phyloP scores from a whole-genome alignment of 2,329 filamentous ascomycete genomes.

The Talaromyces pinophilus region DNA sequence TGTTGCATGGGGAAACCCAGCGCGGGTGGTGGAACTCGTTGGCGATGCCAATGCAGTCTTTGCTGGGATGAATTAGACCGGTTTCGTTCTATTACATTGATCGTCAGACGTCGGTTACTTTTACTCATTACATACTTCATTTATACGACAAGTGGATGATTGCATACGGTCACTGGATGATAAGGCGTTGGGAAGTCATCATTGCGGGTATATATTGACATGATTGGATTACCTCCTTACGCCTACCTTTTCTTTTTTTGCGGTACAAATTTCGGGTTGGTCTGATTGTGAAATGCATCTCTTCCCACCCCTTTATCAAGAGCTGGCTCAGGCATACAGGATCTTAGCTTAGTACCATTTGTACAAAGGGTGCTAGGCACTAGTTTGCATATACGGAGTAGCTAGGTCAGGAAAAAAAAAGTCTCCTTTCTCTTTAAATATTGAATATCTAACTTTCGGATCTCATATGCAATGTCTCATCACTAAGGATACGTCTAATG shows the following conservation, averaged over 20 bases:
- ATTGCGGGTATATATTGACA: neutral
- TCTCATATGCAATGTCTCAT: neutral
- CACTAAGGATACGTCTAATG: neutral
- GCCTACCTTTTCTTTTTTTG: neutral
- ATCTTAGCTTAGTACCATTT: neutral
- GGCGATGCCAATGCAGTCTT: neutral
- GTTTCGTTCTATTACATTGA: neutral
- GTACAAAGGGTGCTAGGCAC: neutral
- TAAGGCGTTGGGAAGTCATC: conserved; percentile 9
- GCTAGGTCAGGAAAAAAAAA: neutral
- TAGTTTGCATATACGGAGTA: conserved; percentile 12
- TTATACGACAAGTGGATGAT: conserved; percentile 7
- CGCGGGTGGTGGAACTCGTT: conserved; percentile 25
- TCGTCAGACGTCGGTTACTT: neutral
- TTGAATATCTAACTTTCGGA: conserved; percentile 1
- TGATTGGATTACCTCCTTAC: conserved; percentile 1
- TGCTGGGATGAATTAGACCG: neutral
- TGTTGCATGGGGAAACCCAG: conserved; percentile 44
- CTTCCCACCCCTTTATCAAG: neutral
- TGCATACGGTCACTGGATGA: conserved; percentile 11
- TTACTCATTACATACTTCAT: neutral
- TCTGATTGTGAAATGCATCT: neutral
- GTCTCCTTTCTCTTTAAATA: neutral
- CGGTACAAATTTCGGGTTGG: conserved; percentile 9
- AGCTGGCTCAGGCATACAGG: neutral